phyloP scores from a whole-genome alignment of 2,329 filamentous ascomycete species.

The Colletotrichum simmondsii region DNA sequence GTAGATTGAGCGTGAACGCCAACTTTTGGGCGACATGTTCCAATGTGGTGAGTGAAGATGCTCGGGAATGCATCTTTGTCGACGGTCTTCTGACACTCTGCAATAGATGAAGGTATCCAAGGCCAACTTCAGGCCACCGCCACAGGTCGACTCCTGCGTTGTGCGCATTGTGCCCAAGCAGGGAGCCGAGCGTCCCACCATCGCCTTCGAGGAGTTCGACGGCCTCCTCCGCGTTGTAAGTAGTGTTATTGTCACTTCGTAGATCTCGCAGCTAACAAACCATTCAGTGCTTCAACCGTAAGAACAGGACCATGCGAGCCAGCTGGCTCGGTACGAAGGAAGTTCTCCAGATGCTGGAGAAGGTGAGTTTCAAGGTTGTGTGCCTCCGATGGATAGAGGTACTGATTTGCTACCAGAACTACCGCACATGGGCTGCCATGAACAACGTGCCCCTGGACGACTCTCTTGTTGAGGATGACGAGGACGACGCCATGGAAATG shows the following conservation, averaged over 20 bases:
- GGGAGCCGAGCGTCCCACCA: constrained; percentile 80
- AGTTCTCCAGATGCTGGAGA: constrained; percentile 83
- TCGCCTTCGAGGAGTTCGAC: constrained; percentile 96
- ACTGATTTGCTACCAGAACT: constrained; percentile 67
- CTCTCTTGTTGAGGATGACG: constrained; percentile 54
- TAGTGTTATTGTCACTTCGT: background rate
- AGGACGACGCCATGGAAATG: constrained; percentile 52
- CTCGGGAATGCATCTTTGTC: background rate
- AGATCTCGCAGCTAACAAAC: background rate
- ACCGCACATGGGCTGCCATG: constrained; percentile 88
- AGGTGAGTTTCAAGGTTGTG: constrained; percentile 36
- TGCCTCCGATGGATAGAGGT: background rate
- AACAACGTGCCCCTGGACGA: constrained; percentile 85
- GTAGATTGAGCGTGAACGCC: constrained; percentile 49
- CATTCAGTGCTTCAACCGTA: constrained; percentile 66
- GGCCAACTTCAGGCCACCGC: constrained; percentile 89
- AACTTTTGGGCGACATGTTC: constrained; percentile 37
- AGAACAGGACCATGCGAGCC: constrained; percentile 87
- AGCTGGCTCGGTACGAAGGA: constrained; percentile 84
- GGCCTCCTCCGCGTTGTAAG: constrained; percentile 82
- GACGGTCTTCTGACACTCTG: background rate
- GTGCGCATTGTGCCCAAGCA: constrained; percentile 90
- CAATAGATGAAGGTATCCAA: constrained; percentile 47
- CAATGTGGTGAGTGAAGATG: constrained; percentile 24
- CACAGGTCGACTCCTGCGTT: constrained; percentile 90